These are phyloP conservation scores for Aspergillus versicolor DNA, from an alignment of 2,329 filamentous ascomycete species.

Conservation along the genomic window DNA sequence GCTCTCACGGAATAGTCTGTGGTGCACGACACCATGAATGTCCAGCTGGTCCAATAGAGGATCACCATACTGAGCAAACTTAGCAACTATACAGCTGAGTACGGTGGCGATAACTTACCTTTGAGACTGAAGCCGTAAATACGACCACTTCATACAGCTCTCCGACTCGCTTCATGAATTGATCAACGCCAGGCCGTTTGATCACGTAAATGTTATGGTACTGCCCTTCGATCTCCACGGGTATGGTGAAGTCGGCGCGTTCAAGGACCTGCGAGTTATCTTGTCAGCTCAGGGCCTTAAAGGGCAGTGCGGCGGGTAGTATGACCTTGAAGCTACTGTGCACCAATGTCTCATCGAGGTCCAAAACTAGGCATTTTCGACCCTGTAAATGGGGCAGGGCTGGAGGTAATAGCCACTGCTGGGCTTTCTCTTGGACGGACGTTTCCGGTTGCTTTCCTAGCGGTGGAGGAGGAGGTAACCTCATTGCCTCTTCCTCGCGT, in stretches of 20 bases:
- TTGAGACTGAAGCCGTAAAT: slow-evolving; percentile 97
- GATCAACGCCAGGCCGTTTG: slow-evolving; percentile 95
- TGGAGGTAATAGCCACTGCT: slow-evolving; percentile 77
- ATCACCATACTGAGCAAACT: slow-evolving; percentile 74
- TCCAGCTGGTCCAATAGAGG: slow-evolving; percentile 93
- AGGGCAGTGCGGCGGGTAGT: neutral
- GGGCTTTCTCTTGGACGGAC: slow-evolving; percentile 45
- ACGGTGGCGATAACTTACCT: slow-evolving; percentile 59
- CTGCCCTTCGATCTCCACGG: slow-evolving; percentile 97
- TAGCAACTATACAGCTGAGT: slow-evolving; percentile 8
- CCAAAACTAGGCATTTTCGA: slow-evolving; percentile 90
- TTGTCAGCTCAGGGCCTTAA: slow-evolving; percentile 6
- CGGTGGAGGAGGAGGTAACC: slow-evolving; percentile 55
- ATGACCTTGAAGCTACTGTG: slow-evolving; percentile 97
- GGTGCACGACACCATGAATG: slow-evolving; percentile 95
- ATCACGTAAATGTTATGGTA: slow-evolving; percentile 99
- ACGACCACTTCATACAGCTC: slow-evolving; percentile 98
- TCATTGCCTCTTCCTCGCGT: slow-evolving; percentile 42
- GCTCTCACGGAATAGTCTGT: slow-evolving; percentile 93
- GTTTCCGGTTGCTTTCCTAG: slow-evolving; percentile 44
- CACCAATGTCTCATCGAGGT: slow-evolving; percentile 93
- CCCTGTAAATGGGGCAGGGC: slow-evolving; percentile 76
- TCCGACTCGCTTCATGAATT: slow-evolving; percentile 98
- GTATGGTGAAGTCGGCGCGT: slow-evolving; percentile 98
- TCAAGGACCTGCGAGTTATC: slow-evolving; percentile 71